These are phyloP conservation scores for Colletotrichum sp. DNA, from an alignment of 2,329 filamentous ascomycete species.

Conservation along the genomic window DNA sequence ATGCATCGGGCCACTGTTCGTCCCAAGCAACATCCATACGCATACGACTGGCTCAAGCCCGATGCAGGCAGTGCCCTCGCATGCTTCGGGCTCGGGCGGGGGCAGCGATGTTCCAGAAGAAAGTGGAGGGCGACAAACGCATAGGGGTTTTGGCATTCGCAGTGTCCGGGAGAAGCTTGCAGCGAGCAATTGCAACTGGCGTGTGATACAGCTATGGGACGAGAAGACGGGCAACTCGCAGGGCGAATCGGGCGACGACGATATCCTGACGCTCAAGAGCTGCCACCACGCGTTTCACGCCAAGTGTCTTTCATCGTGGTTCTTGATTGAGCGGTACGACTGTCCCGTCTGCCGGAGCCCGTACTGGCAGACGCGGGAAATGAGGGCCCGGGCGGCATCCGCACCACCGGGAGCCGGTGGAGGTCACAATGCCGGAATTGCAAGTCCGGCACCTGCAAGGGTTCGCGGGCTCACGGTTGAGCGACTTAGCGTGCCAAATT, in stretches of 20 bases:
- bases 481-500: background rate
- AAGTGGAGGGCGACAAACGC: background rate
- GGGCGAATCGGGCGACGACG: constrained; percentile 25
- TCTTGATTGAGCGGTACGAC: constrained; percentile 36
- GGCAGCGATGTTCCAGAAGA: background rate
- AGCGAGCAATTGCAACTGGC: background rate
- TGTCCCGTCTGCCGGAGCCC: constrained; percentile 43
- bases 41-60: background rate
- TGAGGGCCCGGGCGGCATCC: background rate
- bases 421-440: background rate
- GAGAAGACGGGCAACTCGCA: background rate
- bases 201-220: background rate
- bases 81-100: background rate
- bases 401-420: background rate
- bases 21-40: background rate
- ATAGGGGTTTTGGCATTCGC: background rate
- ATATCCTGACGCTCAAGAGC: constrained; percentile 38
- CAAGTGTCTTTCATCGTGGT: constrained; percentile 43
- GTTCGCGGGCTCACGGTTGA: background rate
- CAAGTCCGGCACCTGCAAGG: background rate
- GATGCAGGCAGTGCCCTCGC: background rate
- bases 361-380: constrained; percentile 31
- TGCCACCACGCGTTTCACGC: constrained; percentile 45
- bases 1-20: constrained; percentile 35
- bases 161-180: background rate